These are phyloP conservation scores for Thalia dealbata DNA, from an alignment of 176 grass and related monocot species.

Conservation along the genomic window DNA sequence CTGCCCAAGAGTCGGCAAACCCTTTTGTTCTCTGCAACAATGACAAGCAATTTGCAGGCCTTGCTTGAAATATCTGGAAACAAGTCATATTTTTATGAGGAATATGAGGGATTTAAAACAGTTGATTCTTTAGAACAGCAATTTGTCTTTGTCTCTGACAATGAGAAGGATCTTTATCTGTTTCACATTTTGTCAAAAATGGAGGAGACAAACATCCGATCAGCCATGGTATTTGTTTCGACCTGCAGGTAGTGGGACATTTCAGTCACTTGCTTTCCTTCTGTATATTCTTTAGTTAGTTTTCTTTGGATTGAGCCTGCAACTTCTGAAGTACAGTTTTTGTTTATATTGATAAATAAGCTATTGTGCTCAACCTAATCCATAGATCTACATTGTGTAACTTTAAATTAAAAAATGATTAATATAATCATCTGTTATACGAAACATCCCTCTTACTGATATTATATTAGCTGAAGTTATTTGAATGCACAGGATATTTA, in stretches of 20 bases:
- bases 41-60: slow-evolving; percentile 65
- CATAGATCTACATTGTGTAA: background rate
- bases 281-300: background rate
- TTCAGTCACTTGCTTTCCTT: background rate
- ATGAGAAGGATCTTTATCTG: slow-evolving; percentile 78
- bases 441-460: background rate
- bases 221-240: slow-evolving; percentile 71
- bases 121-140: slow-evolving; percentile 71
- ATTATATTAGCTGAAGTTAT: background rate
- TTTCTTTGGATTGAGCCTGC: background rate
- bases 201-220: slow-evolving; percentile 47
- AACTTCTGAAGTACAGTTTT: background rate
- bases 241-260: slow-evolving; percentile 41
- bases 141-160: slow-evolving; percentile 50
- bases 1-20: slow-evolving; percentile 78
- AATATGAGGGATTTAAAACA: slow-evolving; percentile 84
- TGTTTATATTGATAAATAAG: background rate
- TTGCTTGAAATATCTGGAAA: slow-evolving; percentile 78
- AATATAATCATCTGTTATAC: background rate
- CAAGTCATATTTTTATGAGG: slow-evolving; percentile 76
- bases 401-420: background rate
- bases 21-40: slow-evolving; percentile 91
- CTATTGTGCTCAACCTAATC: background rate
- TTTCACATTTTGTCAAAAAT: slow-evolving; percentile 64
- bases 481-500: too few relatives aligned